Evolutionary conservation across 192 early-diverging fungal genomes (phyloP).

Genomic region (Funneliformis mosseae): DNA sequence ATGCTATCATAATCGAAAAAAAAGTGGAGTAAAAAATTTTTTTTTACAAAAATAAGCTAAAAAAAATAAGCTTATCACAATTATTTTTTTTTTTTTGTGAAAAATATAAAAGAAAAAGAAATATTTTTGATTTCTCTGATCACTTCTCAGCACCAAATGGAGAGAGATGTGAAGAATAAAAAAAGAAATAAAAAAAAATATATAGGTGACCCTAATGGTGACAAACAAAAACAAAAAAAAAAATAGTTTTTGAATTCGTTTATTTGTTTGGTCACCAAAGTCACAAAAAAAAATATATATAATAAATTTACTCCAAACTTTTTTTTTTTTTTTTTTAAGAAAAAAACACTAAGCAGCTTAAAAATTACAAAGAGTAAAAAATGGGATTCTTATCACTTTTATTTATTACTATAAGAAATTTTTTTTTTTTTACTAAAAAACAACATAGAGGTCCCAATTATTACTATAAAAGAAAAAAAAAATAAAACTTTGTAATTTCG

Average conservation of each 20-base stretch:
- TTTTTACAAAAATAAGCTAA: neutral
- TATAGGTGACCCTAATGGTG: neutral
- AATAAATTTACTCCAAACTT: neutral
- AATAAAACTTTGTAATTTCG: constrained; percentile 21
- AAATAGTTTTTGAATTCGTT: neutral
- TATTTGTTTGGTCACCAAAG: neutral
- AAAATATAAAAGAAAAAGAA: neutral
- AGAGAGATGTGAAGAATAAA: neutral
- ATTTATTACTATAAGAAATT: neutral
- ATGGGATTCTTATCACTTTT: neutral
- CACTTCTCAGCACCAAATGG: constrained; percentile 10
- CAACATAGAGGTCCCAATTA: neutral
- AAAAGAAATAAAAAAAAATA: neutral
- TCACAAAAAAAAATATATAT: neutral
- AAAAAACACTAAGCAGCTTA: neutral
- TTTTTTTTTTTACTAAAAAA: neutral
- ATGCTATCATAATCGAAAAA: neutral
- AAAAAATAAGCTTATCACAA: neutral
- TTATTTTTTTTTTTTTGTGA: no score
- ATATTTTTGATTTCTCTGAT: neutral
- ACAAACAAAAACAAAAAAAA: neutral
- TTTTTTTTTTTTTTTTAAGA: neutral
- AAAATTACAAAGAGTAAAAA: constrained; percentile 10
- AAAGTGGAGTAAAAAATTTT: constrained; percentile 7
- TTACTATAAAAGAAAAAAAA: neutral